Base-by-base conservation (phyloP, 2,329 filamentous ascomycete species). In the Akanthomyces lecanii region DNA sequence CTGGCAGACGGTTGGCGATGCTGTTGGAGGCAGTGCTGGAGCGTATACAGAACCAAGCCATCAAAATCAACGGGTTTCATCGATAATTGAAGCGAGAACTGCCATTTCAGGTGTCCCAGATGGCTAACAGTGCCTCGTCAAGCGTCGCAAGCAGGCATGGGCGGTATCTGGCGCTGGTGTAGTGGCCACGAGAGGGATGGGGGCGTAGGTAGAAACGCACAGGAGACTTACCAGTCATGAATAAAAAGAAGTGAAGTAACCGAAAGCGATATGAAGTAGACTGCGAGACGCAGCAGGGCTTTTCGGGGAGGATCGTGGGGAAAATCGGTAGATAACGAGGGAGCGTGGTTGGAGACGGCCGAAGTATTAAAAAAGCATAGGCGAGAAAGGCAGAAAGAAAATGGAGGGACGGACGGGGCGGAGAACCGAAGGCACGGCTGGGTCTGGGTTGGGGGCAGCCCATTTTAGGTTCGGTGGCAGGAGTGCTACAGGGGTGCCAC, bases 191-290 rank as follows among this genome's bases (percentile, higher is more conserved):
- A 57, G 51, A 58, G 58, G 67, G 66, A 65, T 45, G 48, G 54
- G 50, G 25, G 28, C 16, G 55, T 58, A 61, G 68, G 67, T 68
- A 68, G 69, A 63, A 67, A 70, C 68, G 65, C 59, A 64, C 54
- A 68, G 66, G 67, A 64, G 65, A 82, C 80, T 79, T 76, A 82
- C 80, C 77, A 79, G 75, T 80, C 78, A 82, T 81, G 73, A 78
- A 80, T 73, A 69, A 73, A 77, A 71, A 72, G 72, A 72, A 70
- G 69, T 71, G 73, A 77, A 73, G 73, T 73, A 76, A 71, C 71
- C 69, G 64, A 63, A 58, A 64, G 65, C 68, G 71, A 18, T 71
- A 60, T 67, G 66, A 65, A 68, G 65, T 65, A 67, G 66, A 65
- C 61, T 4, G 36, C 14, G 28, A 60, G 21, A 63, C 50, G 45